Conservation (phyloP, 1,139 yeast genomes). For the Magnusiomyces tetraspermus region DNA sequence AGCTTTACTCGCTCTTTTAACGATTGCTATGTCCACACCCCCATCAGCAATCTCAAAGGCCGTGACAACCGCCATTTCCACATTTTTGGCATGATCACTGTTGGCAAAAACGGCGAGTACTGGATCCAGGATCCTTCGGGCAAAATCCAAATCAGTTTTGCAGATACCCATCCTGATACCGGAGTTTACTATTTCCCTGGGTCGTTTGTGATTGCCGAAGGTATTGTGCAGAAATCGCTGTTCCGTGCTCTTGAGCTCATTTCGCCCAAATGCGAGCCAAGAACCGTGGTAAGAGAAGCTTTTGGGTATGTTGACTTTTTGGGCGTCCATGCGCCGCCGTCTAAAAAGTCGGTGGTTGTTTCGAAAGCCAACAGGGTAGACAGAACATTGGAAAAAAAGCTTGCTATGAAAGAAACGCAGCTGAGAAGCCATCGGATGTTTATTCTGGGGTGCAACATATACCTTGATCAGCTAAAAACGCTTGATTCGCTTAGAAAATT, state of each 20-base stretch:
- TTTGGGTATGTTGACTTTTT: constrained; percentile 74
- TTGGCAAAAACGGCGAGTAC: constrained; percentile 57
- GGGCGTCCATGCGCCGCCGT: constrained; percentile 44
- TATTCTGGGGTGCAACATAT: constrained; percentile 65
- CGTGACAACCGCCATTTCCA: constrained; percentile 69
- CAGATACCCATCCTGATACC: constrained; percentile 45
- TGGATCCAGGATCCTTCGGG: constrained; percentile 78
- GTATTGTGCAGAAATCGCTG: constrained; percentile 59
- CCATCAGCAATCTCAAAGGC: constrained; percentile 76
- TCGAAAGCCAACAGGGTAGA: constrained; percentile 25
- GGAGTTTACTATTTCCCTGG: constrained; percentile 74
- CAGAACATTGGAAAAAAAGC: constrained; percentile 47
- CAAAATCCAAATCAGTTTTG: constrained; percentile 57
- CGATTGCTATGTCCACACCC: constrained; percentile 43
- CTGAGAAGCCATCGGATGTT: constrained; percentile 49
- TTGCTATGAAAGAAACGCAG: constrained; percentile 49
- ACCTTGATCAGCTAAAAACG: constrained; percentile 49
- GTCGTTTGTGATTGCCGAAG: constrained; percentile 72
- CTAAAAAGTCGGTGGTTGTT: constrained; percentile 18
- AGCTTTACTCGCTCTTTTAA: constrained; percentile 14
- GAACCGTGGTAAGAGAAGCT: constrained; percentile 56
- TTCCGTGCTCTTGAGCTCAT: constrained; percentile 71
- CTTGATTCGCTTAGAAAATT: constrained; percentile 56
- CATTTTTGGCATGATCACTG: constrained; percentile 64
- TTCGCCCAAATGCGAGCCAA: constrained; percentile 81